A percentile compares a stretch with the other conserved stretches of the same genome.
Evolutionary conservation across 371 early-diverging fungal species (phyloP).

Genomic region (Mortierella sp.): DNA sequence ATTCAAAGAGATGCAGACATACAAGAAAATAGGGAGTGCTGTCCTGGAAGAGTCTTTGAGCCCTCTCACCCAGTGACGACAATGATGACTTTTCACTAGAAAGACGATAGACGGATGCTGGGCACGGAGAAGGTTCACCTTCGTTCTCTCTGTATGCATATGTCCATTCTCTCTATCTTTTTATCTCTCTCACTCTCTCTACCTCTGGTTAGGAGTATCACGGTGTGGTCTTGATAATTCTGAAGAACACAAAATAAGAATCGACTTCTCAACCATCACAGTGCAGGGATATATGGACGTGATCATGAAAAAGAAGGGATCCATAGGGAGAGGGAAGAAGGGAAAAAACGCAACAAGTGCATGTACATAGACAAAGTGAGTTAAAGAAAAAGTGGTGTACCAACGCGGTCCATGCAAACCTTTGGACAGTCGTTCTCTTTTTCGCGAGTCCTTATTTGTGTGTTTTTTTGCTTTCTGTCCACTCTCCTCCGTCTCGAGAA

Average conservation of each 20-base stretch:
- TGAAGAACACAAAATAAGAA: background rate
- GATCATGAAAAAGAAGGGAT: background rate
- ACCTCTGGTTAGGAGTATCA: background rate
- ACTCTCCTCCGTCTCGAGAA: constrained; percentile 12
- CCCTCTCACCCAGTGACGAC: background rate
- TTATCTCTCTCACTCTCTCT: background rate
- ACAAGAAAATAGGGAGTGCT: background rate
- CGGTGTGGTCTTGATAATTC: background rate
- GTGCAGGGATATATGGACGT: background rate
- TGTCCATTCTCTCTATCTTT: background rate
- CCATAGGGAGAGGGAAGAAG: background rate
- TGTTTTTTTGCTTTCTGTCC: constrained; percentile 1
- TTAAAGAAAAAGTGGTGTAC: background rate
- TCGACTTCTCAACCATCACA: background rate
- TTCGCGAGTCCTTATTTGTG: background rate
- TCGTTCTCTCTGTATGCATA: background rate
- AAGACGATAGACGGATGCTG: background rate
- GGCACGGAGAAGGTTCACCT: background rate
- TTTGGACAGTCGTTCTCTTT: no score
- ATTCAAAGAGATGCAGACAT: background rate
- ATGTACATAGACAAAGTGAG: background rate
- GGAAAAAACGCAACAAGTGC: background rate
- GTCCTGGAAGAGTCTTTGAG: no score
- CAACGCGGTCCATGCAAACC: background rate
- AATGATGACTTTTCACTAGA: background rate